Conservation (phyloP, 257 asterid species). For the Schizonepeta tenuifolia region DNA sequence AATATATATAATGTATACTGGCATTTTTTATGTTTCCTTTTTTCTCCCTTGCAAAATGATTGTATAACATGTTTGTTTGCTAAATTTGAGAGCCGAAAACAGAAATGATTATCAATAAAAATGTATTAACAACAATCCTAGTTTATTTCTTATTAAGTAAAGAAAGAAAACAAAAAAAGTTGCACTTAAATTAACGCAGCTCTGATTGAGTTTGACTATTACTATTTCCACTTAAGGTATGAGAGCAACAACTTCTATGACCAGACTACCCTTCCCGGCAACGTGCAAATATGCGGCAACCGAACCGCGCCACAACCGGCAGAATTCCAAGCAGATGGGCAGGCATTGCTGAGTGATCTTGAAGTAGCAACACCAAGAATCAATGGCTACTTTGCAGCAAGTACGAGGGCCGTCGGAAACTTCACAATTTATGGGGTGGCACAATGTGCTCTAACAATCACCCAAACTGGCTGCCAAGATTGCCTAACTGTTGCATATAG, state of each 20-base stretch:
- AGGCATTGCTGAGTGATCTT: constrained; percentile 55
- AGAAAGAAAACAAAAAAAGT: too few relatives aligned
- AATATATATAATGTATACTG: too few relatives aligned
- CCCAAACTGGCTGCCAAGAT: constrained; percentile 59
- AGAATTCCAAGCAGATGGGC: constrained; percentile 46
- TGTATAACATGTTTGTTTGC: too few relatives aligned
- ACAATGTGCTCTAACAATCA: constrained; percentile 74
- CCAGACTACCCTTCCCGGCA: constrained; percentile 72
- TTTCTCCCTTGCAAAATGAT: too few relatives aligned
- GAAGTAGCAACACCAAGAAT: constrained; percentile 66
- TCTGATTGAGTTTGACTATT: neutral
- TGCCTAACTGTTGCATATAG: constrained; percentile 68
- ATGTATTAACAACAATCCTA: too few relatives aligned
- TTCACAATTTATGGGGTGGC: constrained; percentile 58
- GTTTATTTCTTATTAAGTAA: too few relatives aligned
- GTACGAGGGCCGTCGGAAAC: constrained; percentile 39
- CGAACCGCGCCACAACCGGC: constrained; percentile 53
- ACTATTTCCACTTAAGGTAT: constrained; percentile 46
- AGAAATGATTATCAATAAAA: too few relatives aligned
- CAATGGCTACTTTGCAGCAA: constrained; percentile 64
- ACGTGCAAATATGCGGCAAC: constrained; percentile 66
- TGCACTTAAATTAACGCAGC: too few relatives aligned
- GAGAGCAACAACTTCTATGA: constrained; percentile 79
- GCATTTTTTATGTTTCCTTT: too few relatives aligned
- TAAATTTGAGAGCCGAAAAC: too few relatives aligned